phyloP scores from a whole-genome alignment of 2,329 filamentous ascomycete species.

The Pseudocercospora musae region DNA sequence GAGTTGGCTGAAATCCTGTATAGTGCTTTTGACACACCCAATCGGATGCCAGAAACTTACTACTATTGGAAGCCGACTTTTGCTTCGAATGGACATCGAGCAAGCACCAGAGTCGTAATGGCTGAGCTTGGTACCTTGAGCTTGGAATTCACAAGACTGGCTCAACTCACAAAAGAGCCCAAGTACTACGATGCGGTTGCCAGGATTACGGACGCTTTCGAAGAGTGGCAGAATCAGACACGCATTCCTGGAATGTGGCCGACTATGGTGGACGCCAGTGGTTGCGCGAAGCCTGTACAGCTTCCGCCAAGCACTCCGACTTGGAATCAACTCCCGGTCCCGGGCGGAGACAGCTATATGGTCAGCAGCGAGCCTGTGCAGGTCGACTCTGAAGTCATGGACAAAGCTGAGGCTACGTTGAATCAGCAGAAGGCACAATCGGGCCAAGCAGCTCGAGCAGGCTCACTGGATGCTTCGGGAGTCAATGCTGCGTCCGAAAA shows the following conservation, averaged over 20 bases:
- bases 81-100: conserved; percentile 62
- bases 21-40: conserved; percentile 84
- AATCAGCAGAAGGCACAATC: conserved; percentile 6
- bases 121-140: conserved; percentile 74
- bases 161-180: conserved; percentile 75
- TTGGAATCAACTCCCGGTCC: conserved; percentile 20
- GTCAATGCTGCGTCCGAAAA: not conserved
- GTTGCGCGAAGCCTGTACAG: conserved; percentile 58
- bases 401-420: conserved; percentile 11
- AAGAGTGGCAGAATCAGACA: conserved; percentile 69
- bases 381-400: conserved; percentile 6
- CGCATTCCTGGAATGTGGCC: conserved; percentile 78
- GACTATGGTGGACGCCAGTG: conserved; percentile 70
- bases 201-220: conserved; percentile 76
- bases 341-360: conserved; percentile 25
- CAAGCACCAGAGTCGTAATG: conserved; percentile 55
- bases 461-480: not conserved
- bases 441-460: conserved; percentile 2
- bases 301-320: conserved; percentile 10
- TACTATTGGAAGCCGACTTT: conserved; percentile 71
- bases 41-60: conserved; percentile 82
- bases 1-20: conserved; percentile 79
- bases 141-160: conserved; percentile 84
- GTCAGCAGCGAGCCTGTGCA: conserved; percentile 20
- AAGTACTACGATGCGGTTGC: conserved; percentile 90